A percentile compares a stretch with the other conserved stretches of the same genome.
These are phyloP conservation scores for Calonectria honghensis DNA, from an alignment of 2,329 filamentous ascomycete genomes.

Conservation along the genomic window DNA sequence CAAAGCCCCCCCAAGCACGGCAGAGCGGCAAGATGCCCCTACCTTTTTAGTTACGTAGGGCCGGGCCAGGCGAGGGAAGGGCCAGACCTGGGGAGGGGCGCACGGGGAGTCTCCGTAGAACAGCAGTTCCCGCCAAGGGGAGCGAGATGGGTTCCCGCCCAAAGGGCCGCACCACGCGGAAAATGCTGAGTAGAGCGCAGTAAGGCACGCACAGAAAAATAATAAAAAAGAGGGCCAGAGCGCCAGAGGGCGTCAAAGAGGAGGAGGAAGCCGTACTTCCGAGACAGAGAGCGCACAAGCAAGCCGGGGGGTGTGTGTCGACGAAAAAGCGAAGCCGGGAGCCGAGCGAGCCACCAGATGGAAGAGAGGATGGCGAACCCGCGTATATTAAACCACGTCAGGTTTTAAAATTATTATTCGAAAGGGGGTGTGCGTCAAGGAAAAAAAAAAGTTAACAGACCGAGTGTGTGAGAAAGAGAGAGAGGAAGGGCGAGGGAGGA, in stretches of 20 bases:
- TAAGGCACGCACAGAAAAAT: background rate
- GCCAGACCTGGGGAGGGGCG: slow-evolving; percentile 19
- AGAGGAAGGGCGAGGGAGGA: background rate
- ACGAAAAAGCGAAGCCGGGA: slow-evolving; percentile 12
- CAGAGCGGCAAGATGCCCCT: slow-evolving; percentile 34
- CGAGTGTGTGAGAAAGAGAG: background rate
- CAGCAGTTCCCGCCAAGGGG: slow-evolving; percentile 2
- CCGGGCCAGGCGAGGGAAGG: slow-evolving; percentile 17
- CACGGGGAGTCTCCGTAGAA: slow-evolving; percentile 19
- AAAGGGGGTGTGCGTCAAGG: background rate
- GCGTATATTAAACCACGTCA: slow-evolving; percentile 16
- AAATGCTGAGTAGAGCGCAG: background rate
- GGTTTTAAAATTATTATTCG: slow-evolving; percentile 7
- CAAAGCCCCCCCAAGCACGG: slow-evolving; percentile 30
- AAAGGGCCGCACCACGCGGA: background rate
- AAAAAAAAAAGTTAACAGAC: background rate
- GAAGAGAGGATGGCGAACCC: slow-evolving; percentile 1
- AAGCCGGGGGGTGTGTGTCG: background rate
- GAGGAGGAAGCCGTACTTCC: slow-evolving; percentile 55
- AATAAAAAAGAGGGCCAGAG: slow-evolving; percentile 33
- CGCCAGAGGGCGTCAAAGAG: slow-evolving; percentile 3
- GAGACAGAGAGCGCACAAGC: slow-evolving; percentile 49
- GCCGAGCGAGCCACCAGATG: slow-evolving; percentile 24
- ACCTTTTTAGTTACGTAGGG: slow-evolving; percentile 17
- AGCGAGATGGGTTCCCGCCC: background rate